phyloP scores from a whole-genome alignment of 352 stramenopile genomes.

The Pythium insidiosum region DNA sequence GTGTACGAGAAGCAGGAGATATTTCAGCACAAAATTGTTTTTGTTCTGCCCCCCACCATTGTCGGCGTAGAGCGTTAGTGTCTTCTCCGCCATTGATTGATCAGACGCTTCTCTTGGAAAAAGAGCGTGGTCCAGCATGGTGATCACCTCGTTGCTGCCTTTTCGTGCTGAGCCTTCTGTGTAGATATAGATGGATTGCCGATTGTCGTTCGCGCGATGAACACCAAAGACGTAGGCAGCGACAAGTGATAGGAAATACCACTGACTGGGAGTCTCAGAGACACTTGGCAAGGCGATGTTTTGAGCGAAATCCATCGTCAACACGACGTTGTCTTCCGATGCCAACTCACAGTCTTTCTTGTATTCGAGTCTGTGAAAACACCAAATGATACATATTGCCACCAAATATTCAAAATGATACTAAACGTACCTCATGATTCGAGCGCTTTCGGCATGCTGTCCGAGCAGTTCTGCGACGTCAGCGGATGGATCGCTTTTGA shows the following conservation, averaged over 20 bases:
- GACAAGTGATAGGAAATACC: conserved; percentile 3
- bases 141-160: conserved; percentile 2
- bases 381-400: neutral
- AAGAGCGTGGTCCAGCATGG: neutral
- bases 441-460: neutral
- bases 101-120: no score
- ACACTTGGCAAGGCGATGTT: no score
- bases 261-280: neutral
- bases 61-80: neutral
- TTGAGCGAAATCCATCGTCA: conserved; percentile 3
- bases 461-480: neutral
- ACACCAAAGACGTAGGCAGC: neutral
- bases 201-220: neutral
- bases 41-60: conserved; percentile 4
- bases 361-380: neutral
- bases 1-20: neutral
- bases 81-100: no score
- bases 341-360: neutral
- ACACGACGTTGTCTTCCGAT: neutral
- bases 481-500: neutral
- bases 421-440: neutral
- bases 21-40: conserved; percentile 3
- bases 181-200: conserved; percentile 1
- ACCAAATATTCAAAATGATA: conserved; percentile 1
- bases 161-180: neutral